Percentiles rank a stretch among this genome's conserved stretches.
These are phyloP conservation scores for Basidiobolus meristosporus DNA, from an alignment of 371 early-diverging fungal species.

Conservation along the genomic window DNA sequence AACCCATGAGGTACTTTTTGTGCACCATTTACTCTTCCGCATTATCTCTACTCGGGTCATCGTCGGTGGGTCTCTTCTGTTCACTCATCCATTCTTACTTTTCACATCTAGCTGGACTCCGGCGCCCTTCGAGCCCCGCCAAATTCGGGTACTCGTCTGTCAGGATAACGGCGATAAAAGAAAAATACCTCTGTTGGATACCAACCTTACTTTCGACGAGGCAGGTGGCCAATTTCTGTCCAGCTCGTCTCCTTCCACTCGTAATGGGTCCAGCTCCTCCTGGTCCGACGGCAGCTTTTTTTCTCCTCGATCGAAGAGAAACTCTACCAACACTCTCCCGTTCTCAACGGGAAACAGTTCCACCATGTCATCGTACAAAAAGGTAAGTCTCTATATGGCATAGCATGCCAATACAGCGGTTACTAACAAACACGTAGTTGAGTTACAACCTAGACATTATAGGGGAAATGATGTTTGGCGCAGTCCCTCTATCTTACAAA, in stretches of 20 bases:
- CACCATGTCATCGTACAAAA: not conserved
- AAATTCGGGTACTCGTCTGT: conserved; percentile 17
- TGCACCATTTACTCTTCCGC: too few species aligned
- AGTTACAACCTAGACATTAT: conserved; percentile 19
- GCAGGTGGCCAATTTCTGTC: not conserved
- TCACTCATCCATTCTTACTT: too few species aligned
- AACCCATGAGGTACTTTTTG: too few species aligned
- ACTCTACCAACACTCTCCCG: not conserved
- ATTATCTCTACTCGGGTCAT: too few species aligned
- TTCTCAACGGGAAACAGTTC: not conserved
- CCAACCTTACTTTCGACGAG: not conserved
- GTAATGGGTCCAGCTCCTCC: not conserved
- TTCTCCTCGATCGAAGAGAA: not conserved
- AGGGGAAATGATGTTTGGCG: conserved; percentile 45
- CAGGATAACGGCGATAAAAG: conserved; percentile 14
- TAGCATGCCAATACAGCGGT: too few species aligned
- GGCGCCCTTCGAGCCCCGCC: conserved; percentile 10
- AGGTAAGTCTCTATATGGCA: conserved; percentile 5
- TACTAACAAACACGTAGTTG: conserved; percentile 9
- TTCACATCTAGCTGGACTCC: conserved; percentile 10
- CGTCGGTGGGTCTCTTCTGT: too few species aligned
- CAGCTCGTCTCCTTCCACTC: conserved; percentile 7
- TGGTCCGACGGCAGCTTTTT: not conserved
- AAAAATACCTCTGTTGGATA: conserved; percentile 16
- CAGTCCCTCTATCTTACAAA: conserved; percentile 41